Base-by-base conservation (phyloP, 2,329 filamentous ascomycete species). In the Mycogone perniciosa region DNA sequence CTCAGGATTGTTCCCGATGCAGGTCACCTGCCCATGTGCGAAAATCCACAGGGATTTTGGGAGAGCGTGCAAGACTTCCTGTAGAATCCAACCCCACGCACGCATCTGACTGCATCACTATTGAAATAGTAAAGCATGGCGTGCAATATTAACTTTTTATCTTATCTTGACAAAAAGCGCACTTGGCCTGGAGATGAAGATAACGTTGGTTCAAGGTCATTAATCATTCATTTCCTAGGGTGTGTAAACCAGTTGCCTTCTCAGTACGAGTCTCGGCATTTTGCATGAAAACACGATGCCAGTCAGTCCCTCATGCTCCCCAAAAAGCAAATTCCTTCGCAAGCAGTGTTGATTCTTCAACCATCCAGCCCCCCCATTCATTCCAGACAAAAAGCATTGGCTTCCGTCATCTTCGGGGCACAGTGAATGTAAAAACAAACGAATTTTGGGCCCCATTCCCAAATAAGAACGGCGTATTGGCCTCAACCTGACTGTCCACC, bases 1-100 rank as follows among this genome's bases (percentile, higher is more conserved):
- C 76, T 90, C 57, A 81, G 77, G 63, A 67, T 86, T 51, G 79
- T 95, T 7, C 79, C 86, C 0, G 71, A 76, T 7, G 82, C 88
- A 0, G 89, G 89, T 0, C 89, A 95, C 71, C 68, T 95, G 61
- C 89, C 89, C 0, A 95, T 95, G 88, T 83, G 83, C 44, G 89
- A 95, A 69, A 79, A 81, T 57, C 84, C 87, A 0, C 69, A 74
- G 51, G 81, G 76, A 4, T 90, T 91, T 64, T 84, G 84, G 63
- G 71, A 77, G 30, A 80, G 80, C 42, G 72, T 92, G 2, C 70
- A 73, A 39, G 71, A 66, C 7, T 88, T 87, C 56, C 58, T 88
- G 52, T 77, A 58, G 26, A 11, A 29, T 29, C 10, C 13, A 35
- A 11, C 20, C 20, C 2, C 20, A 20, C 20, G 20, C 2, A 20